These are phyloP conservation scores for Psilocybe sp. DNA, from an alignment of 768 basidiomycete genomes.

Conservation along the genomic window DNA sequence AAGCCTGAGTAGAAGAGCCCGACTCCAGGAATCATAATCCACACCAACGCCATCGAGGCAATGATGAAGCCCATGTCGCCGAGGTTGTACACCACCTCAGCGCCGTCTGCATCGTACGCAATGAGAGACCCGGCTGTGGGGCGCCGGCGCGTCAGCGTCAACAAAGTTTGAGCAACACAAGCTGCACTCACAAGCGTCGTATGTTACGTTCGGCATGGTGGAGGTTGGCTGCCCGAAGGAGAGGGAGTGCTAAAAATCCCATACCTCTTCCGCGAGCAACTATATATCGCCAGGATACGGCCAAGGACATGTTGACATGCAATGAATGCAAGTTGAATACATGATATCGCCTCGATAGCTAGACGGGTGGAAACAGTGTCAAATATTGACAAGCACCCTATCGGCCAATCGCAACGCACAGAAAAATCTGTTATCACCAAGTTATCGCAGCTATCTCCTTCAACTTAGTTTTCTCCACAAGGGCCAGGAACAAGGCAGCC, in stretches of 20 bases:
- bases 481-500: too few species aligned
- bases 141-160: background rate
- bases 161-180: background rate
- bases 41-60: constrained; percentile 75
- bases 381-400: too few species aligned
- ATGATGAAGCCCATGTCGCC: constrained; percentile 61
- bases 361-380: too few species aligned
- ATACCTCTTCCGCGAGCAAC: too few species aligned
- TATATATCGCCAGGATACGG: too few species aligned
- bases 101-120: constrained; percentile 27
- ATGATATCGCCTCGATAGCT: too few species aligned
- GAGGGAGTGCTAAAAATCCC: background rate
- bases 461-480: too few species aligned
- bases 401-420: too few species aligned
- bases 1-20: constrained; percentile 92
- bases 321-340: too few species aligned
- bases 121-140: constrained; percentile 35
- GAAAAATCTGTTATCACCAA: too few species aligned
- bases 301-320: too few species aligned
- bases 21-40: constrained; percentile 82
- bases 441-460: too few species aligned
- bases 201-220: constrained; percentile 26
- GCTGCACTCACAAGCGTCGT: constrained; percentile 21
- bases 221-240: constrained; percentile 1
- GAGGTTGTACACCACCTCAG: constrained; percentile 37